Conservation (phyloP, 1,139 yeast species). For the Wickerhamomyces sp. region DNA sequence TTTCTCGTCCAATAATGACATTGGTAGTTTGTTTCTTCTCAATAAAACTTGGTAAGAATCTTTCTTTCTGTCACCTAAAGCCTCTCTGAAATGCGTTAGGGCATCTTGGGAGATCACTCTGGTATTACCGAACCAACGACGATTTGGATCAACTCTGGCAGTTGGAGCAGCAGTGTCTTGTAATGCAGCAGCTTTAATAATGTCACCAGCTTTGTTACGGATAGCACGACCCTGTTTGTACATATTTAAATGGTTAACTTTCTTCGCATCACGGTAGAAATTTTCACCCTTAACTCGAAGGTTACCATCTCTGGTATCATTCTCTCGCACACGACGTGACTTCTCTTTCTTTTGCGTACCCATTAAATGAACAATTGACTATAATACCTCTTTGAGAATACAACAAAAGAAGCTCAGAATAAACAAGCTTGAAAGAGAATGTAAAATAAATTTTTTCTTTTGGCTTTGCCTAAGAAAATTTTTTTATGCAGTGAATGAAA, state of each 20-base stretch:
- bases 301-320: slow-evolving; percentile 82
- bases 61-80: slow-evolving; percentile 80
- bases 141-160: slow-evolving; percentile 93
- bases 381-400: not conserved
- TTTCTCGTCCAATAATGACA: slow-evolving; percentile 89
- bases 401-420: not conserved
- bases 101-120: slow-evolving; percentile 98
- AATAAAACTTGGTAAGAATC: slow-evolving; percentile 87
- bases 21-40: slow-evolving; percentile 88
- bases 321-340: slow-evolving; percentile 77
- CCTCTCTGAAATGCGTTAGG: slow-evolving; percentile 86
- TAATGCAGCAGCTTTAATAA: slow-evolving; percentile 79
- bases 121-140: slow-evolving; percentile 97
- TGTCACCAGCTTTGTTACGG: slow-evolving; percentile 83
- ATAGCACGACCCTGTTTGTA: slow-evolving; percentile 87
- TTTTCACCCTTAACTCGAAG: slow-evolving; percentile 95
- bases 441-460: slow-evolving; percentile 1
- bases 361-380: slow-evolving; percentile 38
- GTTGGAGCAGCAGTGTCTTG: slow-evolving; percentile 86
- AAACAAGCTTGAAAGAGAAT: not conserved
- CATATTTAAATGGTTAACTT: slow-evolving; percentile 87
- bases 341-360: slow-evolving; percentile 93
- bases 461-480: not conserved
- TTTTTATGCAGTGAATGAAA: not conserved
- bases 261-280: slow-evolving; percentile 91